These are phyloP conservation scores for Xerophyta viscosa DNA, from an alignment of 106 monocot species.

Conservation along the genomic window DNA sequence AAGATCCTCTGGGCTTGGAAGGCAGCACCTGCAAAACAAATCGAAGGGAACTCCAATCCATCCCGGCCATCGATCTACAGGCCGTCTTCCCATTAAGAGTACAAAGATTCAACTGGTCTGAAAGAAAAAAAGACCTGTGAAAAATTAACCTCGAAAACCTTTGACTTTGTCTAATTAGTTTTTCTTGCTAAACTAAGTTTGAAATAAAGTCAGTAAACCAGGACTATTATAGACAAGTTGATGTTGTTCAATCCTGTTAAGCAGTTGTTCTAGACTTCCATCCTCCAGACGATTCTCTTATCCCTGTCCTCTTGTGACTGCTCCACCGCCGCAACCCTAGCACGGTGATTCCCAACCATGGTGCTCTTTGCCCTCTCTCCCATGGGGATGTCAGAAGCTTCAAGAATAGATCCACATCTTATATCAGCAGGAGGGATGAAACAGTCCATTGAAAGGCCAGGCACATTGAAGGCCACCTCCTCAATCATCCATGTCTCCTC, in stretches of 20 bases:
- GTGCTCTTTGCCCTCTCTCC: conserved; percentile 36
- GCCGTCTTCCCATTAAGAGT: no score
- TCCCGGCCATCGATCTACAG: no score
- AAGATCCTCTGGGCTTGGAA: not conserved
- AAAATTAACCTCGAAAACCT: not conserved
- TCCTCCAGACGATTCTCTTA: conserved; percentile 54
- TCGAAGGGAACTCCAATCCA: no score
- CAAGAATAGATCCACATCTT: conserved; percentile 43
- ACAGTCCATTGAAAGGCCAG: conserved; percentile 83
- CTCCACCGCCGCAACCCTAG: conserved; percentile 60
- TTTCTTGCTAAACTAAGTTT: conserved; percentile 1
- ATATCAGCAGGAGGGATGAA: conserved; percentile 95
- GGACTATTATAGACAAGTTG: conserved; percentile 19
- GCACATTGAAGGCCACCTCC: conserved; percentile 94
- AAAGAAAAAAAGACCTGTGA: not conserved
- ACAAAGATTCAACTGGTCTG: not conserved
- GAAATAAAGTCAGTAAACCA: conserved; percentile 19
- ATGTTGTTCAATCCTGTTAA: conserved; percentile 1
- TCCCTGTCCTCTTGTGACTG: conserved; percentile 22
- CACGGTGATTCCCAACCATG: conserved; percentile 17
- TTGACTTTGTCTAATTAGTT: no score
- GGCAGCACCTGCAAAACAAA: no score
- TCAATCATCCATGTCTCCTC: conserved; percentile 96
- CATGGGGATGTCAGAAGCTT: conserved; percentile 33
- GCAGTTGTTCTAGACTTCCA: conserved; percentile 23